These are phyloP conservation scores for Lasiodiplodia gonubiensis DNA, from an alignment of 2,329 filamentous ascomycete genomes.

Conservation along the genomic window DNA sequence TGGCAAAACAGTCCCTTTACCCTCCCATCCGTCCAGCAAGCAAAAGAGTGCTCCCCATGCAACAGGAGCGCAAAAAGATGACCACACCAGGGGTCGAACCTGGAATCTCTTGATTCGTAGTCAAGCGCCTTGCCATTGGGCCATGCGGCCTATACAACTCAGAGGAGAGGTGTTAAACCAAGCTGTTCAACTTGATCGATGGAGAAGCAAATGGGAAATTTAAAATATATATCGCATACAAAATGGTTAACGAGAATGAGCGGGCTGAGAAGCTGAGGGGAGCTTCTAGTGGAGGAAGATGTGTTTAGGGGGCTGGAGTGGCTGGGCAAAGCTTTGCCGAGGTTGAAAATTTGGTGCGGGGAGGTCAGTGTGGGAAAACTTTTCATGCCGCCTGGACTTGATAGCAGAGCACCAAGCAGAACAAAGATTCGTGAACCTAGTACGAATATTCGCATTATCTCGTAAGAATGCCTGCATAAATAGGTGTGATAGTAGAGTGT, in stretches of 20 bases:
- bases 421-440: no score
- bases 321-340: neutral
- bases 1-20: neutral
- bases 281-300: neutral
- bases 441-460: no score
- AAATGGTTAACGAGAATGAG: neutral
- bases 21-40: neutral
- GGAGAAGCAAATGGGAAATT: no score
- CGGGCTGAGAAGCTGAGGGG: neutral
- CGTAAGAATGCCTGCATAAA: no score
- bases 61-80: conserved; percentile 8
- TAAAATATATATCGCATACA: neutral
- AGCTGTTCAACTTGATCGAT: neutral
- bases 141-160: conserved; percentile 40
- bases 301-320: neutral
- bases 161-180: neutral
- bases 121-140: conserved; percentile 65
- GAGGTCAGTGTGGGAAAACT: neutral
- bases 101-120: conserved; percentile 57
- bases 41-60: neutral
- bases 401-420: no score
- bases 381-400: neutral
- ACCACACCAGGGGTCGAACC: conserved; percentile 34
- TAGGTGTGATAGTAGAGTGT: no score
- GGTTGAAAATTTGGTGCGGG: neutral